Conservation (phyloP, 164 flowering plant genomes). For the Aristolochia contorta region DNA sequence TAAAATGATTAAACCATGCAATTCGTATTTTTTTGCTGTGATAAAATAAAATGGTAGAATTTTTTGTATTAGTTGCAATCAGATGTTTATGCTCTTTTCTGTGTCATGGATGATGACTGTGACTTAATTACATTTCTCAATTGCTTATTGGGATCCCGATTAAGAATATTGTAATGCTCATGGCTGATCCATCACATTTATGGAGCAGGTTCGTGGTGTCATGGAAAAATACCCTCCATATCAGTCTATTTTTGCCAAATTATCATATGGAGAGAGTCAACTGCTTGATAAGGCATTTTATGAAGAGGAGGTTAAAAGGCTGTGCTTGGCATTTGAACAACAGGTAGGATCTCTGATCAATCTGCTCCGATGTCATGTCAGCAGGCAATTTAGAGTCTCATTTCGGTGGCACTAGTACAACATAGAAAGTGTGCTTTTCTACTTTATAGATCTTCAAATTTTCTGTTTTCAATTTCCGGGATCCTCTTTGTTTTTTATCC, state of each 20-base stretch:
- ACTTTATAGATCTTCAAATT: background rate
- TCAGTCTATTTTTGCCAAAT: conserved; percentile 80
- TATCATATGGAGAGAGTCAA: conserved; percentile 97
- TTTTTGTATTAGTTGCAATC: too few species aligned
- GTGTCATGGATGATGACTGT: too few species aligned
- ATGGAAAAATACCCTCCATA: conserved; percentile 99
- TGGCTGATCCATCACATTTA: background rate
- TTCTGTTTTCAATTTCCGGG: background rate
- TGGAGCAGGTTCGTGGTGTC: conserved; percentile 68
- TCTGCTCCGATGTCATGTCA: background rate
- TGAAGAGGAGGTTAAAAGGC: conserved; percentile 98
- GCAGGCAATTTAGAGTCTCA: background rate
- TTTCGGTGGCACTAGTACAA: background rate
- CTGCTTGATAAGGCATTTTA: conserved; percentile 98
- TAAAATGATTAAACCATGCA: too few species aligned
- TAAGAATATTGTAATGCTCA: too few species aligned
- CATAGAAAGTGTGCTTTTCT: background rate
- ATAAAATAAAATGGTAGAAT: too few species aligned
- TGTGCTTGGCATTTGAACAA: conserved; percentile 91
- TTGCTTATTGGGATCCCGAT: too few species aligned
- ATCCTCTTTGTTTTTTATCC: background rate
- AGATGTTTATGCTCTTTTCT: too few species aligned
- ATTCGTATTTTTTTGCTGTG: too few species aligned
- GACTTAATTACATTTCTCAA: too few species aligned
- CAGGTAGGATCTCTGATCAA: conserved; percentile 41